These are phyloP conservation scores for Eleusine coracana DNA, from an alignment of 176 grass and related monocot genomes.

Conservation along the genomic window DNA sequence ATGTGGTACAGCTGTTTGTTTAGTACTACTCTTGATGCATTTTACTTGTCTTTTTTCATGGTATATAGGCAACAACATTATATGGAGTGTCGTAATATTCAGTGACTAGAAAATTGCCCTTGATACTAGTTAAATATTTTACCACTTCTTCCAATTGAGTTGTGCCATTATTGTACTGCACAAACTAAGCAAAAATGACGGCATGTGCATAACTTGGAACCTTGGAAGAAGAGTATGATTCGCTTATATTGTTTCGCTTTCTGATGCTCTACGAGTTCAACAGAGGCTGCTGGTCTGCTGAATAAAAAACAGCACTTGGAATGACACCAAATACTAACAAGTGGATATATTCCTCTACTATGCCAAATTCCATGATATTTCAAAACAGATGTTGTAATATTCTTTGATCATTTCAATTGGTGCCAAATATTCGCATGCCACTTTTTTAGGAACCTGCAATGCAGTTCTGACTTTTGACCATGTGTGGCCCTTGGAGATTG, in stretches of 20 bases:
- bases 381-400: constrained; percentile 40
- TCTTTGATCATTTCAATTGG: constrained; percentile 31
- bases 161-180: constrained; percentile 2
- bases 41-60: too few relatives aligned
- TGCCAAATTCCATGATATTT: constrained; percentile 9
- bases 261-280: constrained; percentile 23
- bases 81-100: too few relatives aligned
- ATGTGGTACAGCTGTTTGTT: too few relatives aligned
- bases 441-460: constrained; percentile 23
- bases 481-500: constrained; percentile 7
- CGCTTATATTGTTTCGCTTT: background rate
- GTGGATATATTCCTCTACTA: constrained; percentile 21
- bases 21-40: too few relatives aligned
- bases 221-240: constrained; percentile 27
- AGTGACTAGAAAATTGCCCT: too few relatives aligned
- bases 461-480: constrained; percentile 14
- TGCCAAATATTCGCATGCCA: constrained; percentile 33
- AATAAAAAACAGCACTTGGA: constrained; percentile 31
- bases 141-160: constrained; percentile 28
- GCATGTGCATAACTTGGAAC: background rate
- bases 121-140: background rate
- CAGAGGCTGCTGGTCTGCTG: constrained; percentile 40
- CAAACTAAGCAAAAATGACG: constrained; percentile 5
- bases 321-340: background rate
- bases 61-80: too few relatives aligned